Base-by-base conservation (phyloP, 306 rosid species). In the Argentina anserina region DNA sequence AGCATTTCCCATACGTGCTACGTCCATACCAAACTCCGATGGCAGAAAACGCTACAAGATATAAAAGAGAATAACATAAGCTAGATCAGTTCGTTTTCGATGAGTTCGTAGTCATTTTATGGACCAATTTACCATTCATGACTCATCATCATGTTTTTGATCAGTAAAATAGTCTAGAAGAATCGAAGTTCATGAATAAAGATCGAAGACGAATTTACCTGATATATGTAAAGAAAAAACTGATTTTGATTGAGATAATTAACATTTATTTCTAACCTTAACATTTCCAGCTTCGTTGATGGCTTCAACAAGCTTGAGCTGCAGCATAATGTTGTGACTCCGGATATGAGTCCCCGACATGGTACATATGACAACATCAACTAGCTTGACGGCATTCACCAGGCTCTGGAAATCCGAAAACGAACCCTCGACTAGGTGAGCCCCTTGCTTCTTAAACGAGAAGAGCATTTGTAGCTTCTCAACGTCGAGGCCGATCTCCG, bases 1-100 rank as follows among this genome's bases (percentile, higher is more conserved):
- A 42, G 97, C 94, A 70, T 88, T 61, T 29, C 13, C 78, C 97
- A 90, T 90, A 37, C 86, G 86, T 20, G 89, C 88, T 0, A 92
- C 90, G 41, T 90, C 97, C 9, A 84, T 82, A 25, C 97, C 97
- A 53, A 84, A 91, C 71, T 91, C 97, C 1, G 95, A 91, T 7
- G 95, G 95, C 70, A 88, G 60, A 75, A 88, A 91, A 75, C 91
- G 89, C 97, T 91, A 76, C 23, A 18, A 3, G 13, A 53, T 12
- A 29, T 3, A 23, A 49, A 37, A 23, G 25, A 21, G 3, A 3
- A 9, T 20, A 1, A n/a, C 56, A 20, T 0, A 46, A n/a, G n/a
- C n/a, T n/a, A 47, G 9, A 25, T 49, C 0, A 49, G 20, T 49
- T 49, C 55, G 0, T 18, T 49, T 49, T 49, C 55, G 20, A 49